Conservation (phyloP, 169 alveolate genomes). For the Perkinsus chesapeaki region DNA sequence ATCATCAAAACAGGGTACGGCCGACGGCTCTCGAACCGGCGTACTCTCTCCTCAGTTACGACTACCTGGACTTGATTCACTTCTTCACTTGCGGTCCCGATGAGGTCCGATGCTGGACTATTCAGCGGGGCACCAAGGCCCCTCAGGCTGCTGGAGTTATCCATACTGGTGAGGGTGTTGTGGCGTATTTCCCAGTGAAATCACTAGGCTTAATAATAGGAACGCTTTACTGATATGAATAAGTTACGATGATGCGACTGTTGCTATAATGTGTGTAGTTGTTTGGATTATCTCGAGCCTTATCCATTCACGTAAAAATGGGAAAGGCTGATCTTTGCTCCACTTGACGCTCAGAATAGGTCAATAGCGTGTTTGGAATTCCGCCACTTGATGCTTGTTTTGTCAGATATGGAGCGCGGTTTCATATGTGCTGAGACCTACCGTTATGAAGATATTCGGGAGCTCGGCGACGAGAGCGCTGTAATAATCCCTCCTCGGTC, state of each 20-base stretch:
- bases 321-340: neutral
- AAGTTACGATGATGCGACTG: too few species aligned
- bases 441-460: constrained; percentile 76
- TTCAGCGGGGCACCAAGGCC: constrained; percentile 29
- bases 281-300: too few species aligned
- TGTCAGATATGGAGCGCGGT: constrained; percentile 95
- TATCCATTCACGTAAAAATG: too few species aligned
- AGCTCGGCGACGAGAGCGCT: constrained; percentile 44
- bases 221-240: too few species aligned
- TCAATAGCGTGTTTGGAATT: neutral
- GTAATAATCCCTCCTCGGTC: constrained; percentile 31
- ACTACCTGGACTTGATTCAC: constrained; percentile 78
- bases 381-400: constrained; percentile 57
- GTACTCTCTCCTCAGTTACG: neutral
- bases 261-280: too few species aligned
- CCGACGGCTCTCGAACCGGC: neutral
- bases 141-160: constrained; percentile 56
- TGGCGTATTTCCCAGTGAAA: too few species aligned
- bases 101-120: constrained; percentile 97
- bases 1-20: constrained; percentile 92
- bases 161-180: constrained; percentile 39
- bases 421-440: constrained; percentile 96
- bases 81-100: constrained; percentile 99
- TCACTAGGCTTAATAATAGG: too few species aligned
- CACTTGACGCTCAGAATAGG: neutral